phyloP scores from a whole-genome alignment of 768 basidiomycete genomes.

The Lactarius vividus region DNA sequence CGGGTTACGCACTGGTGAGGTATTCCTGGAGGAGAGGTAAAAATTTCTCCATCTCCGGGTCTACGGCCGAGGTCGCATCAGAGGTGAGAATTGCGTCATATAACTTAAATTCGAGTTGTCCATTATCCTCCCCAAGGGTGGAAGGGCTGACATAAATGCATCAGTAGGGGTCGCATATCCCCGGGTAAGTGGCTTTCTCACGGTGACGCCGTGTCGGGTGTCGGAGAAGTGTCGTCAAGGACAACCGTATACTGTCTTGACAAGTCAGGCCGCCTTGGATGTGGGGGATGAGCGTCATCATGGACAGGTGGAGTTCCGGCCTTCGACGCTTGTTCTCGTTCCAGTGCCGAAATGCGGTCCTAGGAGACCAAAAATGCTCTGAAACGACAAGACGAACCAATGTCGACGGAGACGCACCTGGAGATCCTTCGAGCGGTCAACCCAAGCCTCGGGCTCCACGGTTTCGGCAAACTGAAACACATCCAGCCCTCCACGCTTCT shows the following conservation, averaged over 20 bases:
- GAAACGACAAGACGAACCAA: background rate
- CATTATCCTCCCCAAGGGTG: conserved; percentile 38
- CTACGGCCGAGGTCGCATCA: conserved; percentile 31
- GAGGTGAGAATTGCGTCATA: conserved; percentile 58
- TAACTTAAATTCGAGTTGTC: conserved; percentile 52
- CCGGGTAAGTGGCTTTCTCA: conserved; percentile 22
- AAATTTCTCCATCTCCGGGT: conserved; percentile 73
- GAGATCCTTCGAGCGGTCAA: conserved; percentile 58
- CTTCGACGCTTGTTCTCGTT: conserved; percentile 26
- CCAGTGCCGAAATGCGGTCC: conserved; percentile 32
- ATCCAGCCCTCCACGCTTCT: conserved; percentile 50
- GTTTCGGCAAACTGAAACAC: conserved; percentile 83
- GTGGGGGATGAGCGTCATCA: background rate
- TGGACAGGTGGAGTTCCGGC: background rate
- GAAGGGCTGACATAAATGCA: conserved; percentile 46
- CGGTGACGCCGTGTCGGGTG: conserved; percentile 29
- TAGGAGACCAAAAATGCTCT: conserved; percentile 1
- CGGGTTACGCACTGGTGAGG: conserved; percentile 45
- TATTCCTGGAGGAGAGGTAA: conserved; percentile 76
- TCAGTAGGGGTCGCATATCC: background rate
- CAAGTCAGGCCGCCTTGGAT: conserved; percentile 19
- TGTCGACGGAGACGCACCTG: conserved; percentile 47
- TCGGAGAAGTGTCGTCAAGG: conserved; percentile 4
- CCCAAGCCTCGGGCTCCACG: conserved; percentile 67
- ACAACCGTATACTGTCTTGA: conserved; percentile 26